phyloP scores from a whole-genome alignment of 257 asterid genomes.

The Fraxinus americana region DNA sequence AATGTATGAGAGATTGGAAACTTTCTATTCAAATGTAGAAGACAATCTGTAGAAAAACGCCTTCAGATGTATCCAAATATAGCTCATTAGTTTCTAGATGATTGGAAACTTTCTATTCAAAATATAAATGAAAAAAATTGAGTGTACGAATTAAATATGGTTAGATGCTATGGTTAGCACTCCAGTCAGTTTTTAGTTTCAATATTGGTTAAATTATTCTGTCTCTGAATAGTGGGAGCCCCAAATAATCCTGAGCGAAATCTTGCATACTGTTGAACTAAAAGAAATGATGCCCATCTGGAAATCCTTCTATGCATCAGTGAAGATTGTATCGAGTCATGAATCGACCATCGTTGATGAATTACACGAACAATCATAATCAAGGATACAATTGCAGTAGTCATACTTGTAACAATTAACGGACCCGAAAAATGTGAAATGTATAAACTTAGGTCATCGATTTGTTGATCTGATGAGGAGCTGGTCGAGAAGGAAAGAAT shows the following conservation, averaged over 20 bases:
- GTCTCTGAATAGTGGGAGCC: neutral
- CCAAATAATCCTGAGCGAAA: slow-evolving; percentile 1
- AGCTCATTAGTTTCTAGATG: neutral
- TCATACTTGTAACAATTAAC: slow-evolving; percentile 36
- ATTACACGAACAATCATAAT: slow-evolving; percentile 20
- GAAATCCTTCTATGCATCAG: slow-evolving; percentile 11
- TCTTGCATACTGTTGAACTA: neutral
- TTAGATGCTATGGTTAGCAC: neutral
- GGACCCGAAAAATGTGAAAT: slow-evolving; percentile 42
- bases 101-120: neutral
- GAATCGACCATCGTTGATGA: slow-evolving; percentile 8
- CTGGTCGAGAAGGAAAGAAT: slow-evolving; percentile 41
- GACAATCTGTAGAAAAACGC: neutral
- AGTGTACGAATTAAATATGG: neutral
- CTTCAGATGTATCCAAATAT: neutral
- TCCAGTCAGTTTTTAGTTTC: neutral
- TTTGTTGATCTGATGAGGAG: slow-evolving; percentile 27
- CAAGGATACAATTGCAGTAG: slow-evolving; percentile 27
- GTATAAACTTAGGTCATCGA: slow-evolving; percentile 25
- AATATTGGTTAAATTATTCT: neutral
- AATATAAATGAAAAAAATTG: neutral
- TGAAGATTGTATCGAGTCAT: neutral
- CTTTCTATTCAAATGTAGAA: too few species aligned
- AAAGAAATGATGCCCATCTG: slow-evolving; percentile 23
- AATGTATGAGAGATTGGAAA: too few species aligned